Conservation (phyloP, 2,329 filamentous ascomycete species). For the Penicillium sp. region DNA sequence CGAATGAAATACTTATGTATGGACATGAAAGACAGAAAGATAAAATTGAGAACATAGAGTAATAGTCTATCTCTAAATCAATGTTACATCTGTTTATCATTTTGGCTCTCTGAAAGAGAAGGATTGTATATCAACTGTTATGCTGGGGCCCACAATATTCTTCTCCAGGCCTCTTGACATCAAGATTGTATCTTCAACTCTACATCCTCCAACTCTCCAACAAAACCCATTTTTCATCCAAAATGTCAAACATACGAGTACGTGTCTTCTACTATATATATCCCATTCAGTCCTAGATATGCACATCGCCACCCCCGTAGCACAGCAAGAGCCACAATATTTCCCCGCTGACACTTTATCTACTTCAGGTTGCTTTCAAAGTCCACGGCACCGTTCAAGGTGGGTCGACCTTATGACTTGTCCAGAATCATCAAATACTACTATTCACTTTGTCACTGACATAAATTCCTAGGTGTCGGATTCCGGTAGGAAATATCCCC, state of each 20-base stretch:
- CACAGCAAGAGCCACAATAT: not conserved
- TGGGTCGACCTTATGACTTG: constrained; percentile 31
- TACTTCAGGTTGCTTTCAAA: constrained; percentile 37
- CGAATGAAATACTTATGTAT: not conserved
- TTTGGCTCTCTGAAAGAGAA: not conserved
- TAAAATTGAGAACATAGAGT: not conserved
- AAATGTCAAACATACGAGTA: constrained; percentile 24
- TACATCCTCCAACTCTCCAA: not conserved
- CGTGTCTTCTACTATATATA: not conserved
- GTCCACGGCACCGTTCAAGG: constrained; percentile 71
- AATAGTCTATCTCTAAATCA: not conserved
- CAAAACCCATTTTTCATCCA: not conserved
- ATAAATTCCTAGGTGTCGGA: constrained; percentile 28
- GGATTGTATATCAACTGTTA: not conserved
- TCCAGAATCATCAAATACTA: not conserved
- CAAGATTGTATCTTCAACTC: not conserved
- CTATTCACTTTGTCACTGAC: not conserved
- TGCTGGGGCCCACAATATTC: not conserved
- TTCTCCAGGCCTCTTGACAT: not conserved
- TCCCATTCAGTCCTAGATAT: not conserved
- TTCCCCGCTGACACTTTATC: constrained; percentile 5
- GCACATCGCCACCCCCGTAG: not conserved
- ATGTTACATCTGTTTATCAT: not conserved
- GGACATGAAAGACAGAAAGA: not conserved
- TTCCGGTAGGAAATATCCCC: constrained; percentile 27